Evolutionary conservation across 108 stramenopile genomes (phyloP), one percentile per base, ranked within the genome.

Genomic region (Fragilaria crotonensis): DNA sequence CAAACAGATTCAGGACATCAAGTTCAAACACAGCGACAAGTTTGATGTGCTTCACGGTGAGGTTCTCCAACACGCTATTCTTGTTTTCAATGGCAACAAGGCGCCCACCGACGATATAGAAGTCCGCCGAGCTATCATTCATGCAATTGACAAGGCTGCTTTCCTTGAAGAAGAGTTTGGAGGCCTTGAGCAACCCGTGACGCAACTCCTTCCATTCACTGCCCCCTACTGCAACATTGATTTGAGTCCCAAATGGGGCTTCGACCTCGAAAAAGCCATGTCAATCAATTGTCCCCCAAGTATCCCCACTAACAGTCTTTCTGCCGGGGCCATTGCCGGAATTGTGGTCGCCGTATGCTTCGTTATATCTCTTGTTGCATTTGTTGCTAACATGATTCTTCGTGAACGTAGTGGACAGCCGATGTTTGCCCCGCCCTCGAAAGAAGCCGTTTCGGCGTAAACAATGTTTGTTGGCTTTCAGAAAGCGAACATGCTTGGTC

Each of bases 181-280:
- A 2, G 81, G 75, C 22, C 30, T 81, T 0, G 71, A 76, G 23
- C 58, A 77, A 36, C 68, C 77, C 30, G 81, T 78, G 3, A 58
- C 33, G 17, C 64, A 75, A 44, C 52, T 87, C 25, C 70, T 87
- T 23, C 74, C 77, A 14, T 22, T 28, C 17, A 26, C 33, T 17
- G 71, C 75, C 0, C 85, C 85, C 0, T 84, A 81, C 62, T 81
- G 78, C 45, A 58, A 83, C 55, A 70, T 87, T 11, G 82, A 79
- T 30, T 57, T 87, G 52, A 71, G 57, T 25, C 82, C 86, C 31
- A 55, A 62, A 25, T 83, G 82, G 82, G 67, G 60, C 33, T 84
- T 72, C 54, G 82, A 87, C 70, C 17, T 79, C 20, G 82, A 79
- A 28, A 87, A 84, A 60, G 86, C 86, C 1, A 5, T 27, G 23